These are phyloP conservation scores for Penicillium bialowiezense DNA, from an alignment of 495 filamentous ascomycete species.

Conservation along the genomic window DNA sequence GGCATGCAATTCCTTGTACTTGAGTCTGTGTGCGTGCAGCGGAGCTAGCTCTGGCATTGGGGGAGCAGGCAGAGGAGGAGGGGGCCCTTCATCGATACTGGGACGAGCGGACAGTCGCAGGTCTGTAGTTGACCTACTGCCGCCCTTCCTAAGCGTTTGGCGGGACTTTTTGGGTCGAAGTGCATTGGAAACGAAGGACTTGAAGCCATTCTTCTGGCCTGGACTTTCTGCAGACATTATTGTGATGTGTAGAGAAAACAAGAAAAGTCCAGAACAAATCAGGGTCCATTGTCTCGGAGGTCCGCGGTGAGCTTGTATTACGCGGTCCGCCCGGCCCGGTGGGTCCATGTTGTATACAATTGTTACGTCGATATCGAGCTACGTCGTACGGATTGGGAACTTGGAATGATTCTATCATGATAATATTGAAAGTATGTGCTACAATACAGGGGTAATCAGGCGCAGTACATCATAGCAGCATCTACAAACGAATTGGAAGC, in stretches of 20 bases:
- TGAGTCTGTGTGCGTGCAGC: slow-evolving; percentile 37
- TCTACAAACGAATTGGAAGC: slow-evolving; percentile 2
- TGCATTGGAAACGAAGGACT: slow-evolving; percentile 33
- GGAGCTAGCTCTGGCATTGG: slow-evolving; percentile 38
- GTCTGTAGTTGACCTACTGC: slow-evolving; percentile 32
- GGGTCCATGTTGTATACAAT: not conserved
- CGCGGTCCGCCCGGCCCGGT: slow-evolving; percentile 11
- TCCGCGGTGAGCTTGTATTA: slow-evolving; percentile 1
- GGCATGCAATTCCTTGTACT: slow-evolving; percentile 31
- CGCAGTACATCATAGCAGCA: slow-evolving; percentile 1
- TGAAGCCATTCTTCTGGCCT: slow-evolving; percentile 33
- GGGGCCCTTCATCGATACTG: slow-evolving; percentile 19
- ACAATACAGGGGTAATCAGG: slow-evolving; percentile 19
- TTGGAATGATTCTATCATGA: not conserved
- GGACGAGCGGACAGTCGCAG: slow-evolving; percentile 27
- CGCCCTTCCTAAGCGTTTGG: slow-evolving; percentile 43
- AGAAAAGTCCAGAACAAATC: not conserved
- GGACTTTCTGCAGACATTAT: slow-evolving; percentile 38
- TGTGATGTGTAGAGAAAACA: not conserved
- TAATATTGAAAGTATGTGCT: slow-evolving; percentile 10
- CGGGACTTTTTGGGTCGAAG: slow-evolving; percentile 47
- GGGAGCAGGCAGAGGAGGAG: slow-evolving; percentile 12
- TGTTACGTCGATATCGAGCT: no score
- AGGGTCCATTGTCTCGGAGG: slow-evolving; percentile 3
- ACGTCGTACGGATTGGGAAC: not conserved